Conservation (phyloP, 1,284 basidiomycete species). For the Sanghuangporus weigelae region DNA sequence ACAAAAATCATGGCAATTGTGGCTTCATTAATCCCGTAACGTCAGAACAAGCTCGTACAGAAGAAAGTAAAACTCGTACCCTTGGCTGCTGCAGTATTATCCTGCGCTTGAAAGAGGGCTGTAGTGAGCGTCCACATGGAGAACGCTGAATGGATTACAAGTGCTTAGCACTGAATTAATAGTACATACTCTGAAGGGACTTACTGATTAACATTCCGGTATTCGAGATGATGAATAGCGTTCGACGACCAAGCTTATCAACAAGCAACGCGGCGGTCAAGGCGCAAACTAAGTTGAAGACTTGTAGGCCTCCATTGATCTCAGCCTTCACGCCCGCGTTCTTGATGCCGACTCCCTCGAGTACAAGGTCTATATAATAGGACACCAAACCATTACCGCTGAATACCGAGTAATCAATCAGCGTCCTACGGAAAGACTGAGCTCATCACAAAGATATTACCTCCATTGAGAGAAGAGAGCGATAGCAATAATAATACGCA, state of each 20-base stretch:
- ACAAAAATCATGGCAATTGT: slow-evolving; percentile 70
- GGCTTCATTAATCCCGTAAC: slow-evolving; percentile 29
- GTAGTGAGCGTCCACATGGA: slow-evolving; percentile 53
- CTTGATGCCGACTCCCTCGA: slow-evolving; percentile 53
- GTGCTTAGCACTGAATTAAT: background rate
- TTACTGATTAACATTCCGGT: slow-evolving; percentile 53
- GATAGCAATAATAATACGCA: slow-evolving; percentile 63
- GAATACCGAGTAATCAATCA: background rate
- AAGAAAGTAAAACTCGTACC: slow-evolving; percentile 28
- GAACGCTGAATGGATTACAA: slow-evolving; percentile 36
- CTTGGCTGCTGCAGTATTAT: slow-evolving; percentile 47
- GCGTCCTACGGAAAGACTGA: background rate
- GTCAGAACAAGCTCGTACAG: background rate
- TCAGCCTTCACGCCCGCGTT: slow-evolving; percentile 12
- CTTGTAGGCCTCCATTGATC: slow-evolving; percentile 50
- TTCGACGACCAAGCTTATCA: slow-evolving; percentile 55
- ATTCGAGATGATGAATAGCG: slow-evolving; percentile 58
- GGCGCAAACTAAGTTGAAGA: slow-evolving; percentile 69
- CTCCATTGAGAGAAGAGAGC: slow-evolving; percentile 67
- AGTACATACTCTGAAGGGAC: background rate
- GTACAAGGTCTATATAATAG: slow-evolving; percentile 70
- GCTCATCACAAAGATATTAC: slow-evolving; percentile 24
- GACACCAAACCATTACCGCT: slow-evolving; percentile 44
- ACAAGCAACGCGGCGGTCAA: slow-evolving; percentile 51
- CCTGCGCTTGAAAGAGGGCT: slow-evolving; percentile 47